Base-by-base conservation (phyloP, 139 green algal species). In the Auxenochlorella pyrenoidosa region DNA sequence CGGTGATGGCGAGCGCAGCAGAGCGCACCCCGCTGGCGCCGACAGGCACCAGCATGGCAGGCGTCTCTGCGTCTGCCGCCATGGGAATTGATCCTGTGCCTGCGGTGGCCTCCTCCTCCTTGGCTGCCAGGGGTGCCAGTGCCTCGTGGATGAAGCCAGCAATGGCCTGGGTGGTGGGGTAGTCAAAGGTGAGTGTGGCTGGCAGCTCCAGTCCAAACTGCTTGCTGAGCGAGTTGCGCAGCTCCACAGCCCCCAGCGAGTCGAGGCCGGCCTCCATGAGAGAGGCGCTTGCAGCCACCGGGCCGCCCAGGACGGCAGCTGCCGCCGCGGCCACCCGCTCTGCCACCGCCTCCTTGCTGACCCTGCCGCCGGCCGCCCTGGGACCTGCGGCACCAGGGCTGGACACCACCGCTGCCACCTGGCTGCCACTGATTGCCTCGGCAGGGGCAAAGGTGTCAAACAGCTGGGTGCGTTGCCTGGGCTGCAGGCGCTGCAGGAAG, bases 181-280 rank as follows among this genome's bases (percentile, higher is more conserved):
- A 96, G 90, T 97, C 95, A 85, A 97, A 96, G 12, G 91, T 88
- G 8, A 96, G 80, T 4, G 95, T 97, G 41, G 86, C 85, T 0
- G 94, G 92, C 63, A 97, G 88, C n/a, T 94, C 87, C 21, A 95
- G 32, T 26, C 83, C 87, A 79, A 96, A 90, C 18, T 66, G 71
- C 34, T 72, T 91, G 70, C 96, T 93, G 5, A 98, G 93, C 5
- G 80, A 83, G 85, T 96, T 97, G 44, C 94, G 90, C 60, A 98
- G 90, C 93, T 98, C 96, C 10, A 98, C 92, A 0, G 95, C 93
- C 0, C 94, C 94, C 63, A 99, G 90, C 19, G 91, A 96, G 86
- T 99, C 92, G 40, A 95, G 83, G 36, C 92, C 92, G 3, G 86
- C 51, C 43, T 89, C 92, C 89, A 94, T 95, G 16, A 95, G 88